Evolutionary conservation across 495 filamentous ascomycete genomes (phyloP).

Genomic region (Penicillium subrubescens): DNA sequence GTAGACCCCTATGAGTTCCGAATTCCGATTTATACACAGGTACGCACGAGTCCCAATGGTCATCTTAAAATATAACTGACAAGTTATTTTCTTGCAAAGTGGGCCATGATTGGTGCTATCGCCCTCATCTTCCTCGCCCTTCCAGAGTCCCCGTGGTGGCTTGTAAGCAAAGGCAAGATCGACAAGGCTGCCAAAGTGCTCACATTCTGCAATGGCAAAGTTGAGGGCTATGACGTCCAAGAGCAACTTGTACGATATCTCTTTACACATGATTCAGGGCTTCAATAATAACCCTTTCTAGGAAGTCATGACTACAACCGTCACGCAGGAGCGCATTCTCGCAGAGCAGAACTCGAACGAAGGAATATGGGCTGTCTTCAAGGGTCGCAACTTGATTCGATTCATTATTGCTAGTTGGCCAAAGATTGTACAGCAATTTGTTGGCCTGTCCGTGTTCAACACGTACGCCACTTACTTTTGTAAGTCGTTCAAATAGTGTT

Average conservation of each 20-base stretch:
- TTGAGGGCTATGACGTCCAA: conserved; percentile 32
- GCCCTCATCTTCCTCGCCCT: conserved; percentile 33
- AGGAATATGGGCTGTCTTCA: conserved; percentile 37
- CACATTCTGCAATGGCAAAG: conserved; percentile 27
- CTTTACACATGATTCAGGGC: neutral
- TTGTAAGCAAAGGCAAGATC: conserved; percentile 38
- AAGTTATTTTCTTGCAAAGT: conserved; percentile 21
- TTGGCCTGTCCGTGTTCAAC: conserved; percentile 45
- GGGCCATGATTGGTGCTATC: conserved; percentile 38
- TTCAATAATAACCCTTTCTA: conserved; percentile 4
- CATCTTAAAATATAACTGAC: neutral
- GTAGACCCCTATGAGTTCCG: conserved; percentile 35
- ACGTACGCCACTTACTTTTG: conserved; percentile 48
- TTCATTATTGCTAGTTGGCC: conserved; percentile 46
- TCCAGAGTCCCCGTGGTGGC: conserved; percentile 43
- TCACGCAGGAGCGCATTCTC: conserved; percentile 31
- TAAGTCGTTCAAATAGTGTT: conserved; percentile 10
- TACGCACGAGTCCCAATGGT: neutral
- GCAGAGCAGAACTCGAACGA: conserved; percentile 34
- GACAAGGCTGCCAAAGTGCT: conserved; percentile 36
- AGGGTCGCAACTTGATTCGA: conserved; percentile 40
- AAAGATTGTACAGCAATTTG: conserved; percentile 46
- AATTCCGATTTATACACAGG: conserved; percentile 46
- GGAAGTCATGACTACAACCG: conserved; percentile 35
- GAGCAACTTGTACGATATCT: conserved; percentile 34